phyloP scores from a whole-genome alignment of 2,329 filamentous ascomycete genomes.

The Aspergillus candidus region DNA sequence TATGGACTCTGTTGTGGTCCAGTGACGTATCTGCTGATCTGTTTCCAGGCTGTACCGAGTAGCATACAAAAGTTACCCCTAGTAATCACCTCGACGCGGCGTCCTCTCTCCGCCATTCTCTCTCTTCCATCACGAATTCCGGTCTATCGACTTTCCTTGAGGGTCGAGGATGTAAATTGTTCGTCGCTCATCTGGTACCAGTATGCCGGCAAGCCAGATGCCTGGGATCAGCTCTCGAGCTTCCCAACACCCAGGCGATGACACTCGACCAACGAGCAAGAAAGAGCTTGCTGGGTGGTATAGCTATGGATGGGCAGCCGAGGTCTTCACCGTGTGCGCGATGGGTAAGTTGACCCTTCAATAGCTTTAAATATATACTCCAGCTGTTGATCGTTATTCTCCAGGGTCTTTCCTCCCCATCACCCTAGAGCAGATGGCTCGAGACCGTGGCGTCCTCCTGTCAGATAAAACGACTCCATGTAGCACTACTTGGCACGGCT shows the following conservation, averaged over 20 bases:
- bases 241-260: constrained; percentile 70
- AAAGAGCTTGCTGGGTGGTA: constrained; percentile 95
- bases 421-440: constrained; percentile 83
- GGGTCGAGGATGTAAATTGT: too few species aligned
- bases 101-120: too few species aligned
- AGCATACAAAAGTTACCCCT: too few species aligned
- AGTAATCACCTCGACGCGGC: too few species aligned
- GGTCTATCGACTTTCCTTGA: too few species aligned
- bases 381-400: constrained; percentile 12
- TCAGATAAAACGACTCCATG: constrained; percentile 72
- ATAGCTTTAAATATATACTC: background rate
- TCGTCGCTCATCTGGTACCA: constrained; percentile 23
- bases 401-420: constrained; percentile 92
- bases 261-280: constrained; percentile 76
- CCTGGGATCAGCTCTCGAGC: constrained; percentile 22
- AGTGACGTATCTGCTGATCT: too few species aligned
- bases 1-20: too few species aligned
- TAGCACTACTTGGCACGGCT: constrained; percentile 52
- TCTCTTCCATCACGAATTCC: too few species aligned
- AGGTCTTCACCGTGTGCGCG: constrained; percentile 92
- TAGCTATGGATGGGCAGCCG: constrained; percentile 89
- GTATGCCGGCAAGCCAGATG: constrained; percentile 27
- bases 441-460: constrained; percentile 83
- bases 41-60: too few species aligned
- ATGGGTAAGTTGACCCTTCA: constrained; percentile 47